phyloP scores from a whole-genome alignment of 768 basidiomycete genomes.

The Pleurotus platypus region DNA sequence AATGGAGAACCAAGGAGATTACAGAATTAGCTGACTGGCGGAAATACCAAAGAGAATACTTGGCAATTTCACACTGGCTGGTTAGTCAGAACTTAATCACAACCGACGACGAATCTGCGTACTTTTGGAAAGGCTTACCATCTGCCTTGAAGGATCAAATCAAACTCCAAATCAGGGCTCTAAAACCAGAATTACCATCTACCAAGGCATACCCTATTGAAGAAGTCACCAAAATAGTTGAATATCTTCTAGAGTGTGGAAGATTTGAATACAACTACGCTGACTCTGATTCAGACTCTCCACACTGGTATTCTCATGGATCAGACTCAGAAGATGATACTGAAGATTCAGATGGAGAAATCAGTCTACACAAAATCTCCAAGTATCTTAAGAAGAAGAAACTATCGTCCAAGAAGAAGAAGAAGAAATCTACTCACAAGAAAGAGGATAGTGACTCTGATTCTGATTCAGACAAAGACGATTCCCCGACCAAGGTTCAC shows the following conservation, averaged over 20 bases:
- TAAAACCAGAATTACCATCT: background rate
- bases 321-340: no score
- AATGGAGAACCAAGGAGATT: background rate
- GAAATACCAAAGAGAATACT: conserved; percentile 8
- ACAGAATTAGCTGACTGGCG: conserved; percentile 1
- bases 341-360: no score
- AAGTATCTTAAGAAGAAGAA: no score
- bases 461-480: background rate
- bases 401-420: no score
- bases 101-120: conserved; percentile 2
- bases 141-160: background rate
- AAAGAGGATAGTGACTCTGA: background rate
- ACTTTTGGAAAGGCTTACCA: conserved; percentile 13
- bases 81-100: conserved; percentile 5
- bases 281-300: no score
- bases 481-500: background rate
- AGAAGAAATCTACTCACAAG: no score
- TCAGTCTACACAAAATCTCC: no score
- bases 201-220: background rate
- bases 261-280: no score
- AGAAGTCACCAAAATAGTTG: background rate
- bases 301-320: no score
- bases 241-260: no score
- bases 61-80: conserved; percentile 11
- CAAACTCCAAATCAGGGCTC: background rate